These are phyloP conservation scores for Poteriospumella lacustris DNA, from an alignment of 108 stramenopile species.

Conservation along the genomic window DNA sequence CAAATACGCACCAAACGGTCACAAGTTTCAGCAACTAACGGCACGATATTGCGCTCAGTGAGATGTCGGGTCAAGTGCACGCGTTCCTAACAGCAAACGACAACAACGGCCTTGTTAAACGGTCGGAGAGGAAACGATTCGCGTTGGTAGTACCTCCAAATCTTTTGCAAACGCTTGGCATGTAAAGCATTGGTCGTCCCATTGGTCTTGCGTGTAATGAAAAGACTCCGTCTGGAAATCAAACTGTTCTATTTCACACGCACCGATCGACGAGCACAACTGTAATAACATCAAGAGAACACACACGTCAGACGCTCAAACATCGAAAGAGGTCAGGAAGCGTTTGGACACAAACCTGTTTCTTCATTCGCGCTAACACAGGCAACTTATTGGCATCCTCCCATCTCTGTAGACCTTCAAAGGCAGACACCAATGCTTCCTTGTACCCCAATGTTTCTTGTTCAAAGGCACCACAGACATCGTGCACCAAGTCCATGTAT, in stretches of 20 bases:
- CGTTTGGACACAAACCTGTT: no score
- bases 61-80: background rate
- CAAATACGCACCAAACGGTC: background rate
- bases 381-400: background rate
- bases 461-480: background rate
- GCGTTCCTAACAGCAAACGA: background rate
- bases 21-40: constrained; percentile 3
- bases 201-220: constrained; percentile 13
- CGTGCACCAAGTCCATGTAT: background rate
- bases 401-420: background rate
- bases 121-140: no score
- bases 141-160: background rate
- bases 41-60: background rate
- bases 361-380: no score
- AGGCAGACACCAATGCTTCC: background rate
- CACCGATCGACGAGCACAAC: background rate
- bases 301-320: no score
- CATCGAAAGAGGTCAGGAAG: no score
- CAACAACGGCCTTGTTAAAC: no score
- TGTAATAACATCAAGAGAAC: no score
- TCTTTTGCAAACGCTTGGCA: constrained; percentile 8
- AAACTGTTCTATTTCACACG: background rate
- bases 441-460: background rate
- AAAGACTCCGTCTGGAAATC: background rate
- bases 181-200: constrained; percentile 3